phyloP scores from a whole-genome alignment of 2,329 filamentous ascomycete species.

The Sordariomycetes sp. region DNA sequence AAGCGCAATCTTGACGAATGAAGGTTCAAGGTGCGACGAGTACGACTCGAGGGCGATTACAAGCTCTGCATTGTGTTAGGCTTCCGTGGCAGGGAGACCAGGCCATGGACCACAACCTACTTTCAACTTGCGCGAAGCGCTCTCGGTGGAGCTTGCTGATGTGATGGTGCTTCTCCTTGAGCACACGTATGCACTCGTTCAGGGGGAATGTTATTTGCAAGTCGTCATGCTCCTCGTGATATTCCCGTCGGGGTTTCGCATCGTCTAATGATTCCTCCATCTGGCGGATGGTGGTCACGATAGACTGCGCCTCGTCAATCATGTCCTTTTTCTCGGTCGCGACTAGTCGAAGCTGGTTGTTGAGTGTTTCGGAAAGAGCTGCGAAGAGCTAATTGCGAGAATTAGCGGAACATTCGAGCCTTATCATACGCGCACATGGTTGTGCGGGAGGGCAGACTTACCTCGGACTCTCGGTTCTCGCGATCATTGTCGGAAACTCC shows the following conservation, averaged over 20 bases:
- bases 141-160: slow-evolving; percentile 77
- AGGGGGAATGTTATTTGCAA: slow-evolving; percentile 75
- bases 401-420: background rate
- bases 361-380: slow-evolving; percentile 80
- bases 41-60: slow-evolving; percentile 91
- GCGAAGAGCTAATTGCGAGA: slow-evolving; percentile 57
- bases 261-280: slow-evolving; percentile 89
- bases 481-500: slow-evolving; percentile 90
- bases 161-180: slow-evolving; percentile 78
- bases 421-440: slow-evolving; percentile 5
- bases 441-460: slow-evolving; percentile 24
- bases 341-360: slow-evolving; percentile 78
- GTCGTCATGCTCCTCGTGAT: slow-evolving; percentile 48
- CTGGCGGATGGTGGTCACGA: slow-evolving; percentile 77
- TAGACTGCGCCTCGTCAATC: slow-evolving; percentile 76
- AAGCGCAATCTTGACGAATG: slow-evolving; percentile 73
- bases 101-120: slow-evolving; percentile 32
- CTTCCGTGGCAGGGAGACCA: background rate
- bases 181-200: slow-evolving; percentile 58
- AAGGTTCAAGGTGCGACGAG: slow-evolving; percentile 83
- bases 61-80: slow-evolving; percentile 48
- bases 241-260: slow-evolving; percentile 48
- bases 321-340: slow-evolving; percentile 80
- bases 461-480: slow-evolving; percentile 79
- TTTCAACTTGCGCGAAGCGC: slow-evolving; percentile 90